phyloP scores from a whole-genome alignment of 1,139 yeast genomes.

The Debaryomycetaceae sp. region DNA sequence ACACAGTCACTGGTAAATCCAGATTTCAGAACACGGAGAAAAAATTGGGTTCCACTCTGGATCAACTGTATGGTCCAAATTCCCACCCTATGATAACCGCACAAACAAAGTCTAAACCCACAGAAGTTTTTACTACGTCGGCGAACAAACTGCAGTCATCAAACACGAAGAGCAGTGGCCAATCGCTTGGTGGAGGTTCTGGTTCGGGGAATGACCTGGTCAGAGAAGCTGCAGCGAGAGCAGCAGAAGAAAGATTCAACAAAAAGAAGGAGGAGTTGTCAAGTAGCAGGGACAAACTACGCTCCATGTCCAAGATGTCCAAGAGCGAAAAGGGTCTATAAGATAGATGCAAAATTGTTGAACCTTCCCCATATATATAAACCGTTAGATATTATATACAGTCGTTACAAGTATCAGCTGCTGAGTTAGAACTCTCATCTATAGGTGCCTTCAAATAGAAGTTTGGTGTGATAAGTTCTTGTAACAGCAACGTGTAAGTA shows the following conservation, averaged over 20 bases:
- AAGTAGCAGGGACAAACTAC: conserved; percentile 26
- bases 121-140: neutral
- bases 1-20: conserved; percentile 1
- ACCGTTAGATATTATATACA: neutral
- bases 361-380: neutral
- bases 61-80: neutral
- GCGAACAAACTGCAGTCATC: neutral
- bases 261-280: conserved; percentile 22
- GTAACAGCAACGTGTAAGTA: too few species aligned
- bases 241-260: conserved; percentile 32
- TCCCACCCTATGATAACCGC: neutral
- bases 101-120: neutral
- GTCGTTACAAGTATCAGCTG: neutral
- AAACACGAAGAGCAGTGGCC: conserved; percentile 1
- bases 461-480: too few species aligned
- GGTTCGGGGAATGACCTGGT: conserved; percentile 5
- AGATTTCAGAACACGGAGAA: conserved; percentile 3
- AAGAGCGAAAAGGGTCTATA: conserved; percentile 31
- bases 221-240: conserved; percentile 32
- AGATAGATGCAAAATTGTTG: neutral
- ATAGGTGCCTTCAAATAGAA: too few species aligned
- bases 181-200: conserved; percentile 3
- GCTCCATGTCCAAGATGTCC: conserved; percentile 28
- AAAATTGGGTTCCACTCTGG: conserved; percentile 2
- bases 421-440: too few species aligned